These are phyloP conservation scores for Sporothrix brasiliensis DNA, from an alignment of 2,329 filamentous ascomycete species.

Conservation along the genomic window DNA sequence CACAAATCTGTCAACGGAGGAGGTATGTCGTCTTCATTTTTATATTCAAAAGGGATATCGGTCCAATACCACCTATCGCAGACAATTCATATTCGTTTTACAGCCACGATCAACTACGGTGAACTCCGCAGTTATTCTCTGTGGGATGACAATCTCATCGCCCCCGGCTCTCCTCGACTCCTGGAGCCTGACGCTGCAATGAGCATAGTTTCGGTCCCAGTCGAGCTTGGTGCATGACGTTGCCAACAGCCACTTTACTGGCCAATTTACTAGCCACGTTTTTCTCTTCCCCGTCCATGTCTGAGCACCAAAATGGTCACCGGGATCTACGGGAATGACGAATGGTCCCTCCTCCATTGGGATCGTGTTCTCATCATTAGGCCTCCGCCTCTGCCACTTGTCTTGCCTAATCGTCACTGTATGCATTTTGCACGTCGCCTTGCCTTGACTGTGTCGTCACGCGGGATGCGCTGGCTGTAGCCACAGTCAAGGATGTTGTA, in stretches of 20 bases:
- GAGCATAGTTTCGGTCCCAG: background rate
- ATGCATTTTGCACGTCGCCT: background rate
- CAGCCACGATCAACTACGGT: background rate
- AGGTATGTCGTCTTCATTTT: no score
- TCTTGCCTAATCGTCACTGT: background rate
- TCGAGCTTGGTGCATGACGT: background rate
- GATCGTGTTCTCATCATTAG: slow-evolving; percentile 4
- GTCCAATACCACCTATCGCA: no score
- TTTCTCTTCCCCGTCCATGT: background rate
- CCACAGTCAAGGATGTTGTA: background rate
- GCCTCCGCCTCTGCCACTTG: background rate
- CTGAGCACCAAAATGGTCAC: background rate
- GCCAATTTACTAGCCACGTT: slow-evolving; percentile 12
- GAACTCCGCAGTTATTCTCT: background rate
- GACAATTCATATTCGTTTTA: background rate
- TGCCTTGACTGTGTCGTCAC: slow-evolving; percentile 16
- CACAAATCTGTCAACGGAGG: background rate
- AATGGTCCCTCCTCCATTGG: slow-evolving; percentile 1
- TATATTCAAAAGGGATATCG: no score
- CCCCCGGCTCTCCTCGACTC: no score
- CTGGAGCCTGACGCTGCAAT: background rate
- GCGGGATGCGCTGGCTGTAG: slow-evolving; percentile 16
- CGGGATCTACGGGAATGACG: background rate
- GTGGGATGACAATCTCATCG: background rate
- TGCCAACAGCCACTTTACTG: background rate